These are phyloP conservation scores for Azolla pinnata DNA, from an alignment of 75 land plant genomes.

Conservation along the genomic window DNA sequence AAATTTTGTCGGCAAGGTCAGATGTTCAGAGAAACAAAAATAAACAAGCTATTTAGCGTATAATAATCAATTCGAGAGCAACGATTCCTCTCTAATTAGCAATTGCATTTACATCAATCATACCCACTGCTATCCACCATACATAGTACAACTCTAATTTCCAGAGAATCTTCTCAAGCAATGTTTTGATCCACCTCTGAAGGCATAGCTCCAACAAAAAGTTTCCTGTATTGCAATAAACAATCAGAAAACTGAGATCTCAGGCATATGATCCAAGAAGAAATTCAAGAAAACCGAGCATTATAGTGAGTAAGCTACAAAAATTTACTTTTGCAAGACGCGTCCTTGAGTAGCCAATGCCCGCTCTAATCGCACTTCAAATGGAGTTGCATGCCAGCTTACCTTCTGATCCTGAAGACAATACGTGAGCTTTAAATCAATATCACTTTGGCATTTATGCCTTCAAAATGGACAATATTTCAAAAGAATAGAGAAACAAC, in stretches of 20 bases:
- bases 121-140: too few relatives aligned
- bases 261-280: background rate
- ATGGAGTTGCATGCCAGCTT: constrained; percentile 83
- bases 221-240: background rate
- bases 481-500: background rate
- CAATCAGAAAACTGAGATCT: background rate
- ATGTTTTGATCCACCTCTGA: constrained; percentile 2
- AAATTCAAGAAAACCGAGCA: too few relatives aligned
- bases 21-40: too few relatives aligned
- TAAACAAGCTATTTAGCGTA: too few relatives aligned
- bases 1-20: too few relatives aligned
- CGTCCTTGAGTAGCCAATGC: constrained; percentile 56
- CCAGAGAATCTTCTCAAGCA: too few relatives aligned
- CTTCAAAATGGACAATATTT: background rate
- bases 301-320: background rate
- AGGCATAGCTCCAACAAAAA: background rate
- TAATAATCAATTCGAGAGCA: too few relatives aligned
- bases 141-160: too few relatives aligned
- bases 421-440: background rate
- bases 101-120: too few relatives aligned
- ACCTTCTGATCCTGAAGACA: constrained; percentile 80
- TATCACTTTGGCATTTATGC: background rate
- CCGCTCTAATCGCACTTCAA: constrained; percentile 77
- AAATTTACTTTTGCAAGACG: constrained; percentile 16
- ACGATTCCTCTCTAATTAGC: too few relatives aligned